Conservation (phyloP, 345 rosid species). For the Erodium maritimum region DNA sequence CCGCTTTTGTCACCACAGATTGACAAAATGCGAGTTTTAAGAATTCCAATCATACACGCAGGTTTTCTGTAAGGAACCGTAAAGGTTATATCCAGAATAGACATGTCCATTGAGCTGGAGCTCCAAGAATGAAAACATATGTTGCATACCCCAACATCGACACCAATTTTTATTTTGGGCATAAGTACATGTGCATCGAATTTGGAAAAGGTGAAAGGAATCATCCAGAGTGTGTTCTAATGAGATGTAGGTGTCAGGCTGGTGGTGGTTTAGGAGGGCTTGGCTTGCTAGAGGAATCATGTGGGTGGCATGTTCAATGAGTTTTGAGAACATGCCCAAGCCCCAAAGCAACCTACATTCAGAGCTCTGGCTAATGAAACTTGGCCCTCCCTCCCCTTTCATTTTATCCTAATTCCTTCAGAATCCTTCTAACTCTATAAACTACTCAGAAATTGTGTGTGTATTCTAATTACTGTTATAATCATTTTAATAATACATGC, state of each 20-base stretch:
- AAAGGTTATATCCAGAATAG: not conserved
- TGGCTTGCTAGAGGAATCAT: constrained; percentile 36
- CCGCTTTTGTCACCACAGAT: too few relatives aligned
- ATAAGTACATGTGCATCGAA: constrained; percentile 27
- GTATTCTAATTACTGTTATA: not conserved
- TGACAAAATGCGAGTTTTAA: too few relatives aligned
- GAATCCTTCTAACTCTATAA: not conserved
- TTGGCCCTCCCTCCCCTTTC: not conserved
- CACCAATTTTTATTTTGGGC: too few relatives aligned
- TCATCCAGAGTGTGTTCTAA: not conserved
- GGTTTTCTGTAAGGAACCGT: too few relatives aligned
- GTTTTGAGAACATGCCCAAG: constrained; percentile 9
- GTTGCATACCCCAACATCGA: not conserved
- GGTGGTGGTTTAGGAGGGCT: not conserved
- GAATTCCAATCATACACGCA: too few relatives aligned
- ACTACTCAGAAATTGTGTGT: not conserved
- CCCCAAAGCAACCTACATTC: not conserved
- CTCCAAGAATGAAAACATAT: too few relatives aligned
- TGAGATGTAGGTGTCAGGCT: not conserved
- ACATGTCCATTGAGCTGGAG: too few relatives aligned
- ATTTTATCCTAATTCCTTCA: not conserved
- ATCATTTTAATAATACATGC: not conserved
- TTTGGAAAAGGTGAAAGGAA: constrained; percentile 22
- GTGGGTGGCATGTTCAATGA: constrained; percentile 87
- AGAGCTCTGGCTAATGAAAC: not conserved